Evolutionary conservation across 371 early-diverging fungal species (phyloP), one percentile per base, ranked within the genome.

Genomic region (Nematocida ironsii): DNA sequence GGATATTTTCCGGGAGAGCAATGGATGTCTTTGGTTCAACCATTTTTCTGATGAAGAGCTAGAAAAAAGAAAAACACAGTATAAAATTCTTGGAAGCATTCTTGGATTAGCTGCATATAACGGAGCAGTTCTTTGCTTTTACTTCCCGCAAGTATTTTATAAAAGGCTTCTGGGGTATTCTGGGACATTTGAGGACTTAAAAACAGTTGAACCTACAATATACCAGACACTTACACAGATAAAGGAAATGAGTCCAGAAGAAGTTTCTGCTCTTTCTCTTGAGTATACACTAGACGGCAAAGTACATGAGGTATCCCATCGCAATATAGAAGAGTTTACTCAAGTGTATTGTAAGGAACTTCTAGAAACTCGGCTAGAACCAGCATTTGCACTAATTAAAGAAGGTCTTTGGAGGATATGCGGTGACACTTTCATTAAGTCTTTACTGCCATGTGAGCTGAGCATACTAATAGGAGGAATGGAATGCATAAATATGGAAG

Each of bases 391-490:
- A 23, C 92, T 93, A 4, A 94, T 96, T 83, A 90, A 90, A 85
- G 90, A 91, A 66, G 96, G 96, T 0, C 94, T 97, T 82, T 90
- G 91, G 82, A 88, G 90, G 7, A 92, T 94, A 20, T 94, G 95
- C 85, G 90, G 58, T 91, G 47, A 45, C 4, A 66, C 80, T 5
- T 71, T 82, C 39, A 25, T 88, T 23, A 18, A n/a, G 45, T 73
- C 66, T 58, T 67, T 88, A 6, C 68, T 84, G 40, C 93, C 95
- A 0, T 92, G 93, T 83, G 98, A 97, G 85, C 90, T 96, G 25
- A 95, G 95, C 85, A 90, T 92, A 82, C 89, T 96, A 50, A 91
- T 96, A n/a, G 92, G 94, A 58, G 98, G 98, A 13, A 91, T 91
- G 33, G 91, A 91, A 2, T 91, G 92, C 73, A 83, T 95, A 47